phyloP scores from a whole-genome alignment of 2,329 filamentous ascomycete species.

The Ilyonectria mors-panacis region DNA sequence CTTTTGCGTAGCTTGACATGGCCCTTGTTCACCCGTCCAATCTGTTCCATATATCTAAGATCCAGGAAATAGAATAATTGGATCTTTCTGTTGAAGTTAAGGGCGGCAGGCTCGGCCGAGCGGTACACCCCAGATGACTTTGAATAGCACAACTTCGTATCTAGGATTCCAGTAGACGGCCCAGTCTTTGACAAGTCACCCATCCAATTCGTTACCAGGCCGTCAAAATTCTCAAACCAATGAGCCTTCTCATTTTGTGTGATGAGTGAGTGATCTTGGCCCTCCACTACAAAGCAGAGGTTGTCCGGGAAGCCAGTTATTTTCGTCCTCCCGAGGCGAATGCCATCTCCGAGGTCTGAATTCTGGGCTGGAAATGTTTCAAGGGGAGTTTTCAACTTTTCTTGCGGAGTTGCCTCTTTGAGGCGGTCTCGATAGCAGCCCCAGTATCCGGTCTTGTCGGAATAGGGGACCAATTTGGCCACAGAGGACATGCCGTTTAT shows the following conservation, averaged over 20 bases:
- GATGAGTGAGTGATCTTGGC: constrained; percentile 22
- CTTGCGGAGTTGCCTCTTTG: neutral
- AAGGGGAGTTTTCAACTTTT: constrained; percentile 7
- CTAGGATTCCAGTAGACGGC: neutral
- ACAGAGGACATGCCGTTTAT: constrained; percentile 8
- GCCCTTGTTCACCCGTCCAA: constrained; percentile 11
- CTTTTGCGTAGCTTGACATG: constrained; percentile 13
- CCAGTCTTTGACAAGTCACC: neutral
- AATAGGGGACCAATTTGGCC: neutral
- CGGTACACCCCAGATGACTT: neutral
- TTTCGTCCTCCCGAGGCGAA: constrained; percentile 11
- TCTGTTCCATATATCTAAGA: constrained; percentile 7
- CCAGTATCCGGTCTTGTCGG: constrained; percentile 22
- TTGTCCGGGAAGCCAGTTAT: constrained; percentile 17
- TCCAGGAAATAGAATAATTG: constrained; percentile 26
- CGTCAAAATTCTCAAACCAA: constrained; percentile 28
- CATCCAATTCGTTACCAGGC: constrained; percentile 19
- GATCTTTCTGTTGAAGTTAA: constrained; percentile 21
- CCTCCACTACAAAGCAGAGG: constrained; percentile 25
- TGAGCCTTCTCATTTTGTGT: neutral
- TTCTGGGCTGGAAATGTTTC: neutral
- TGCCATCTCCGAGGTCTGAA: neutral
- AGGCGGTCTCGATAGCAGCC: constrained; percentile 20
- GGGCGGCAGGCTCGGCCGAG: neutral
- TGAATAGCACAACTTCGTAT: neutral